phyloP scores from a whole-genome alignment of 306 rosid species.

The Cucumis hystrix region DNA sequence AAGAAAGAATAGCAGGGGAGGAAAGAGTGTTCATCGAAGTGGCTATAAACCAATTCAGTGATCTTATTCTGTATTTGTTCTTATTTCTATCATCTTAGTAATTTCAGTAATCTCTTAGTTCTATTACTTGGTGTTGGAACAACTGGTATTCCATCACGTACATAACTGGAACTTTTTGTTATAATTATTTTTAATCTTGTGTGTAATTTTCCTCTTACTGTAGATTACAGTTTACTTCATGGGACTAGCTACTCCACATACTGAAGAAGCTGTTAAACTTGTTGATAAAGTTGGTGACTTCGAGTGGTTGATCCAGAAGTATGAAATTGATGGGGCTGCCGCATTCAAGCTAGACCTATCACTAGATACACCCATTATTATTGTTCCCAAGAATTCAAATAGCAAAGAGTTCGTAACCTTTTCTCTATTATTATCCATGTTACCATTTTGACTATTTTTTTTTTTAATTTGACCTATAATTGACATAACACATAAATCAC shows the following conservation, averaged over 20 bases:
- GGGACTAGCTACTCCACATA: conserved; percentile 83
- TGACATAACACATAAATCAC: background rate
- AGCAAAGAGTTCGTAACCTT: conserved; percentile 77
- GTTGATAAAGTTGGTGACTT: conserved; percentile 98
- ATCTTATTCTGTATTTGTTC: too few species aligned
- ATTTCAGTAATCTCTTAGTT: too few species aligned
- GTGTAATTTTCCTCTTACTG: background rate
- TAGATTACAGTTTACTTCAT: conserved; percentile 86
- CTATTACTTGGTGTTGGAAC: too few species aligned
- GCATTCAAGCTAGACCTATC: conserved; percentile 86
- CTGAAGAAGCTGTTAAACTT: conserved; percentile 87
- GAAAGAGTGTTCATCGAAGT: too few species aligned
- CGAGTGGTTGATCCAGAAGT: conserved; percentile 92
- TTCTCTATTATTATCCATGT: conserved; percentile 3
- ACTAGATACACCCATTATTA: conserved; percentile 88
- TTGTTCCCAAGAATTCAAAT: conserved; percentile 71
- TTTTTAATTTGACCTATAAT: background rate
- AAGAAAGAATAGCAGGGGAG: too few species aligned
- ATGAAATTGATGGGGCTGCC: conserved; percentile 89
- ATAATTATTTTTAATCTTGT: background rate
- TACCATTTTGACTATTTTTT: background rate
- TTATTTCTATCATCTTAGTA: too few species aligned
- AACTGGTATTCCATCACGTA: too few species aligned
- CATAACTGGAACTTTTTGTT: background rate
- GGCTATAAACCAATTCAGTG: too few species aligned